Conservation (phyloP, 2,329 filamentous ascomycete species). For the Neocatenulostroma microsporum region DNA sequence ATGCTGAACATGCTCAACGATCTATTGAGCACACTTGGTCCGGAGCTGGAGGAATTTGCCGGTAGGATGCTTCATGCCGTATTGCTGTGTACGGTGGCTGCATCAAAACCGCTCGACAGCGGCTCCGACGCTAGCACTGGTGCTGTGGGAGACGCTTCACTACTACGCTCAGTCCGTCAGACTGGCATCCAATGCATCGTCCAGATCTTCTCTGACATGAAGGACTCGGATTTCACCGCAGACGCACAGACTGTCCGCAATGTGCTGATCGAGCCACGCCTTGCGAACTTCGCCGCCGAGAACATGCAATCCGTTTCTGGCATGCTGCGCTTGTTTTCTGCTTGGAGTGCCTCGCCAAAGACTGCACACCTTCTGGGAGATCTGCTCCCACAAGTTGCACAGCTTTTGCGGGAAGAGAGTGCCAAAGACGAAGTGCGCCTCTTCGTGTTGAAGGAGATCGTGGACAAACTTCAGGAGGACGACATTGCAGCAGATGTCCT, state of each 20-base stretch:
- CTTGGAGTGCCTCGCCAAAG: slow-evolving; percentile 1
- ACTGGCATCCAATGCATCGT: slow-evolving; percentile 76
- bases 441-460: slow-evolving; percentile 65
- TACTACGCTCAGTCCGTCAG: slow-evolving; percentile 60
- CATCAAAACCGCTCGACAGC: slow-evolving; percentile 27
- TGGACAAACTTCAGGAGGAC: slow-evolving; percentile 56
- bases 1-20: slow-evolving; percentile 86
- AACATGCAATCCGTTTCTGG: slow-evolving; percentile 82
- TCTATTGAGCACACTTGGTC: slow-evolving; percentile 75
- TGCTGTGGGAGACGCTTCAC: slow-evolving; percentile 48
- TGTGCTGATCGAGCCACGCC: slow-evolving; percentile 67
- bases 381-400: slow-evolving; percentile 64
- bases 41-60: slow-evolving; percentile 60
- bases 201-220: slow-evolving; percentile 66
- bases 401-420: slow-evolving; percentile 63
- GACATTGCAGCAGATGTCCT: slow-evolving; percentile 52
- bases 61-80: slow-evolving; percentile 65
- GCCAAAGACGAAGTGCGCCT: slow-evolving; percentile 81
- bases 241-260: slow-evolving; percentile 65
- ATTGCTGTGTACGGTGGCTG: slow-evolving; percentile 60
- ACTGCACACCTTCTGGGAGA: background rate
- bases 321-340: slow-evolving; percentile 26
- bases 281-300: slow-evolving; percentile 72
- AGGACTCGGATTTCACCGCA: slow-evolving; percentile 60
- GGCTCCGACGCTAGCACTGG: no score